phyloP scores from a whole-genome alignment of 306 rosid genomes.

The Sphenostylis stenocarpa region DNA sequence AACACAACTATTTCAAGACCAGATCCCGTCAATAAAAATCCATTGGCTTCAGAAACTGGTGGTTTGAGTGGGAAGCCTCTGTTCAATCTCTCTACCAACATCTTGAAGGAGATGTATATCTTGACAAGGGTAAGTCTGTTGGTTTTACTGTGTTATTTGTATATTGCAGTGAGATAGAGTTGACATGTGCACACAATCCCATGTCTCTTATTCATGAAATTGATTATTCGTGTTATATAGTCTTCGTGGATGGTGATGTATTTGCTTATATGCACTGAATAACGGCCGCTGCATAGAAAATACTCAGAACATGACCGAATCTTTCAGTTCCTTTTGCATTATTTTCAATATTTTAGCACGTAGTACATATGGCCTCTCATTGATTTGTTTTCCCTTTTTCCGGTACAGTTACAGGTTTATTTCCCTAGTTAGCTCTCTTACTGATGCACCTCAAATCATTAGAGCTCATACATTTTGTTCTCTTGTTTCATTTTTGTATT shows the following conservation, averaged over 20 bases:
- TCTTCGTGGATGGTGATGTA: not conserved
- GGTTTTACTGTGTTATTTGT: conserved; percentile 16
- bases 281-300: not conserved
- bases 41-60: conserved; percentile 76
- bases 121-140: conserved; percentile 79
- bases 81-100: conserved; percentile 63
- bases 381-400: conserved; percentile 4
- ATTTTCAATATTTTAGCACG: not conserved
- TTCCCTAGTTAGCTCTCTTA: not conserved
- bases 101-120: conserved; percentile 81
- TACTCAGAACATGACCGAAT: not conserved
- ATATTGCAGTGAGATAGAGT: conserved; percentile 6
- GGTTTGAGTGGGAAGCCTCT: conserved; percentile 99
- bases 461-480: not conserved
- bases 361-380: not conserved
- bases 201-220: conserved; percentile 3
- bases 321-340: conserved; percentile 13
- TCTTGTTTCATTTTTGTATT: not conserved
- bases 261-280: not conserved
- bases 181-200: not conserved
- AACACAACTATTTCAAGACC: conserved; percentile 97
- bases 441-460: not conserved
- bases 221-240: not conserved
- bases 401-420: not conserved
- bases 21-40: conserved; percentile 50